These are phyloP conservation scores for Picea abies DNA, from an alignment of 83 land plant species.

Conservation along the genomic window DNA sequence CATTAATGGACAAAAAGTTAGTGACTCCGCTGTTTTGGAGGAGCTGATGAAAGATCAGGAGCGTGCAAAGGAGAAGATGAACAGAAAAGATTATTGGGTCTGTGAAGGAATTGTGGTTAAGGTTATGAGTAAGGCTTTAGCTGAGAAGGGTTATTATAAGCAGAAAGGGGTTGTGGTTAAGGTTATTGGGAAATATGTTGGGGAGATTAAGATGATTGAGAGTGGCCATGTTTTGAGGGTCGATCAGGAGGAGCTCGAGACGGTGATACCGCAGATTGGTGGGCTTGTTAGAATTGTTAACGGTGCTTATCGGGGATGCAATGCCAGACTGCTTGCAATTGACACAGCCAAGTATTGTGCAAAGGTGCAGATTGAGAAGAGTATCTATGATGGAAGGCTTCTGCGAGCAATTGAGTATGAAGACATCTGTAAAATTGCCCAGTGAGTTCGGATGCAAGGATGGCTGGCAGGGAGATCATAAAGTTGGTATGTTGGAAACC, in stretches of 20 bases:
- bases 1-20: slow-evolving; percentile 9
- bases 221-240: slow-evolving; percentile 81
- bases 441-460: slow-evolving; percentile 12
- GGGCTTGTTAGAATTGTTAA: slow-evolving; percentile 88
- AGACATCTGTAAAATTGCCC: slow-evolving; percentile 83
- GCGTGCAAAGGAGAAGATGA: slow-evolving; percentile 75
- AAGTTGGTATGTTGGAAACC: neutral
- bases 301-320: slow-evolving; percentile 94
- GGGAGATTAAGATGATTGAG: slow-evolving; percentile 93
- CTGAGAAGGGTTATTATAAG: slow-evolving; percentile 91
- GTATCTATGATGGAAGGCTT: slow-evolving; percentile 87
- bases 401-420: slow-evolving; percentile 85
- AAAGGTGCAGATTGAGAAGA: slow-evolving; percentile 92
- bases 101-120: slow-evolving; percentile 89
- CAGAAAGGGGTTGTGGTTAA: slow-evolving; percentile 84
- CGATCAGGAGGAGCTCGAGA: slow-evolving; percentile 97
- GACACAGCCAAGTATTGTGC: slow-evolving; percentile 77
- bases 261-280: slow-evolving; percentile 97
- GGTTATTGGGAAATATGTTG: slow-evolving; percentile 92
- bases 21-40: slow-evolving; percentile 45
- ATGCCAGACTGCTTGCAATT: slow-evolving; percentile 75
- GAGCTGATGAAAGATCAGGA: slow-evolving; percentile 95
- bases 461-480: too few relatives aligned
- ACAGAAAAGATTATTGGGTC: slow-evolving; percentile 98
- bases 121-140: slow-evolving; percentile 83